phyloP scores from a whole-genome alignment of 1,139 yeast species.

The Lodderomyces parapsilosis region DNA sequence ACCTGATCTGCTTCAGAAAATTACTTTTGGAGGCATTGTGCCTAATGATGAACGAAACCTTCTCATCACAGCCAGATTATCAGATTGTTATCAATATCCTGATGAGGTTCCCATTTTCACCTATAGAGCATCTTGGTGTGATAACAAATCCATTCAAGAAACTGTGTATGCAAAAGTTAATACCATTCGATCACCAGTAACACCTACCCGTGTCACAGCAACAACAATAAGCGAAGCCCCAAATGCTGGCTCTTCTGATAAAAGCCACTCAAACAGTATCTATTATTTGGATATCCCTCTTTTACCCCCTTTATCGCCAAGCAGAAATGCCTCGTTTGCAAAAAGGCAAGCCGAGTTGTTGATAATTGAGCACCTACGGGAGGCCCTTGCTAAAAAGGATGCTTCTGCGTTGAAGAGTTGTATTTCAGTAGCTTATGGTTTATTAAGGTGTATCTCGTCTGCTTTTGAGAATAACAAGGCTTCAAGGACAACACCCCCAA shows the following conservation, averaged over 20 bases:
- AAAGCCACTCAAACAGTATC: background rate
- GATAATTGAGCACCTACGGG: conserved; percentile 21
- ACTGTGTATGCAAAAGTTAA: background rate
- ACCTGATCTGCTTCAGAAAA: background rate
- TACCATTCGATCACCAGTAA: background rate
- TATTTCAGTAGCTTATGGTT: conserved; percentile 14
- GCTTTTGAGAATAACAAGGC: background rate
- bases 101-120: conserved; percentile 7
- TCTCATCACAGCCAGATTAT: conserved; percentile 15
- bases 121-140: conserved; percentile 10
- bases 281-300: conserved; percentile 22
- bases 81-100: background rate
- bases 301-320: conserved; percentile 28
- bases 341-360: conserved; percentile 33
- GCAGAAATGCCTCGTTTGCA: conserved; percentile 29
- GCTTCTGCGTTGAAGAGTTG: conserved; percentile 11
- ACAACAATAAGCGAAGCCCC: background rate
- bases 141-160: background rate
- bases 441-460: conserved; percentile 2
- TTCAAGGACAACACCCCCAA: background rate
- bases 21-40: conserved; percentile 3
- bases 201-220: background rate
- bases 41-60: conserved; percentile 17
- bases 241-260: background rate
- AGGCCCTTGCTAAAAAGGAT: conserved; percentile 7